Conservation (phyloP, 345 rosid genomes). For the Aurinia saxatilis region DNA sequence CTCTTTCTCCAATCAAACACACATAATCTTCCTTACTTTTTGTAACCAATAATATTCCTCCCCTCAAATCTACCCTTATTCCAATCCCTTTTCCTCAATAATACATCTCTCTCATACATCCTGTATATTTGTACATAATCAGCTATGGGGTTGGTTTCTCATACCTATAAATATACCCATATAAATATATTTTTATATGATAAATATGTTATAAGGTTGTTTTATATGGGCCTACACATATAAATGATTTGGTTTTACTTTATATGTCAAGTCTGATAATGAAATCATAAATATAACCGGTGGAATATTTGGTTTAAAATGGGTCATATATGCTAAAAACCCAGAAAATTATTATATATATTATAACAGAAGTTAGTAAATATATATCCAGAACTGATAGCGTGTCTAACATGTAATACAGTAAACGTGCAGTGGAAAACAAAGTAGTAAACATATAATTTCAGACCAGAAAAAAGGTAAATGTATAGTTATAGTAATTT, state of each 20-base stretch:
- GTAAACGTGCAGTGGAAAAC: background rate
- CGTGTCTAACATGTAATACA: background rate
- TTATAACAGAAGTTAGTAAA: too few species aligned
- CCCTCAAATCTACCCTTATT: conserved; percentile 27
- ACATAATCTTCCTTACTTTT: conserved; percentile 26
- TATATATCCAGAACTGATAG: too few species aligned
- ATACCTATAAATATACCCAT: background rate
- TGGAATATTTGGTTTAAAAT: background rate
- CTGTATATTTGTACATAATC: conserved; percentile 20
- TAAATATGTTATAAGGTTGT: background rate
- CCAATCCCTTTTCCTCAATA: conserved; percentile 4
- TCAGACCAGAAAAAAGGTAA: too few species aligned
- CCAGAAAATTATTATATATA: too few species aligned
- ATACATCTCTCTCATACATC: conserved; percentile 9
- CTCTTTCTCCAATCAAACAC: conserved; percentile 41
- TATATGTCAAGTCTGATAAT: background rate
- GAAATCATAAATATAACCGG: background rate
- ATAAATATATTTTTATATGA: background rate
- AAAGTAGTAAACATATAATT: background rate
- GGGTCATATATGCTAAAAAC: too few species aligned
- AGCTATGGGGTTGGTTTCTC: conserved; percentile 13
- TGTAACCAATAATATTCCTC: conserved; percentile 31
- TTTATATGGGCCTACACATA: background rate
- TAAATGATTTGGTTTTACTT: background rate
- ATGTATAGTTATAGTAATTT: too few species aligned